Base-by-base conservation (phyloP, 768 basidiomycete genomes). In the Artomyces pyxidatus region DNA sequence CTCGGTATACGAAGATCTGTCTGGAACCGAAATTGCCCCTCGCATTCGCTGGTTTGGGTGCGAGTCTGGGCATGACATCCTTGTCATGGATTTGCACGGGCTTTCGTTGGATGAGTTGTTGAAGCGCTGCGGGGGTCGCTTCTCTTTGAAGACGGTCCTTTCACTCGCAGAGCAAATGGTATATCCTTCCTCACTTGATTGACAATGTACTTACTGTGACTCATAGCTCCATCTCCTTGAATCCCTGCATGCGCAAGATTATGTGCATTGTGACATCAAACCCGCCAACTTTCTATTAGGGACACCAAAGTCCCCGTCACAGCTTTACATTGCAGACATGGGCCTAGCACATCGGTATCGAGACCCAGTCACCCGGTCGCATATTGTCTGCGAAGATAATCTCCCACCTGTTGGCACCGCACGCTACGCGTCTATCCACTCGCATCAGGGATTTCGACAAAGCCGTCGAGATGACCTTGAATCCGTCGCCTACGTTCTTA, bases 391-490 rank as follows among this genome's bases (percentile, higher is more conserved):
- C 38, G 17, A 42, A 7, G 45, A 55, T 16, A 48, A 29, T 4
- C 49, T 50, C 9, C n/a, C 19, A 3, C n/a, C 16, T 21, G 22
- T 51, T 10, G 61, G 61, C n/a, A 54, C 57, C 1, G 30, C 54
- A 1, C 48, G 42, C 3, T 63, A 52, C 47, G 41, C 46, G 9
- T 57, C 57, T 32, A 28, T 28, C 19, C 53, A 58, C n/a, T 48
- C 42, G 16, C 58, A 56, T 42, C 22, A 12, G 5, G n/a, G 28
- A 7, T 11, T 21, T 57, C 59, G 59, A 30, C 52, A 47, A 22
- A 52, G 54, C 19, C 59, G 62, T 9, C 39, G 57, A 10, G 62
- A 63, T 27, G 62, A 63, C 44, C 10, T 63, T 14, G 60, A 63
- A 45, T 40, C 58, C 3, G 37, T 63, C 11, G 53, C 57, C 2